phyloP scores from a whole-genome alignment of 345 rosid species.

The Gossypium ekmanianum region DNA sequence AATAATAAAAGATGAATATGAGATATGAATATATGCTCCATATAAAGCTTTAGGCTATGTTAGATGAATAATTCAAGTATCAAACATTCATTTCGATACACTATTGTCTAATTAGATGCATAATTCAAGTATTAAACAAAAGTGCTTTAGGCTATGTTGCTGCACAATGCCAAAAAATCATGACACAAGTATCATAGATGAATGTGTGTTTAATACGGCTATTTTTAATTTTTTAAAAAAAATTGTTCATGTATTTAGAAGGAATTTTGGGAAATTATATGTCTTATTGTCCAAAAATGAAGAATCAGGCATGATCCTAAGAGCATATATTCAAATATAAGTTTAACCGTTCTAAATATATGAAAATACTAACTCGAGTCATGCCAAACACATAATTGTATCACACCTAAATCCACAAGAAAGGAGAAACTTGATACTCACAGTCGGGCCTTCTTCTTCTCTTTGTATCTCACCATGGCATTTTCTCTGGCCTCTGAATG shows the following conservation, averaged over 20 bases:
- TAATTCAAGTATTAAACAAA: too few relatives aligned
- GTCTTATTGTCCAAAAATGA: not conserved
- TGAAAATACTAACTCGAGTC: not conserved
- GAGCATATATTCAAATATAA: not conserved
- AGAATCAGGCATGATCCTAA: not conserved
- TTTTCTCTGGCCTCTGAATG: slow-evolving; percentile 43
- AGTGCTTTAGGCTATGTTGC: not conserved
- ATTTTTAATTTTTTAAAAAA: not conserved
- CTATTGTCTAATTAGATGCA: too few relatives aligned
- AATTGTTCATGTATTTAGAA: not conserved
- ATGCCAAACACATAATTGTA: not conserved
- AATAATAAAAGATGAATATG: not conserved
- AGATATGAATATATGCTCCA: too few relatives aligned
- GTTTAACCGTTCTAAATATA: not conserved
- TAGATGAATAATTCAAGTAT: too few relatives aligned
- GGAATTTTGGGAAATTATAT: not conserved
- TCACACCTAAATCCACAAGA: not conserved
- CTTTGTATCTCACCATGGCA: slow-evolving; percentile 51
- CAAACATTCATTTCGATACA: too few relatives aligned
- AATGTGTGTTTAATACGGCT: not conserved
- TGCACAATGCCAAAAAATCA: not conserved
- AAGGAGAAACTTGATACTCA: slow-evolving; percentile 33
- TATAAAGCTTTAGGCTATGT: too few relatives aligned
- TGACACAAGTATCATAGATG: not conserved
- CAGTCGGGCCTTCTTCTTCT: slow-evolving; percentile 59